Evolutionary conservation across 768 basidiomycete species (phyloP).

Genomic region (Pulveroboletus sp.): DNA sequence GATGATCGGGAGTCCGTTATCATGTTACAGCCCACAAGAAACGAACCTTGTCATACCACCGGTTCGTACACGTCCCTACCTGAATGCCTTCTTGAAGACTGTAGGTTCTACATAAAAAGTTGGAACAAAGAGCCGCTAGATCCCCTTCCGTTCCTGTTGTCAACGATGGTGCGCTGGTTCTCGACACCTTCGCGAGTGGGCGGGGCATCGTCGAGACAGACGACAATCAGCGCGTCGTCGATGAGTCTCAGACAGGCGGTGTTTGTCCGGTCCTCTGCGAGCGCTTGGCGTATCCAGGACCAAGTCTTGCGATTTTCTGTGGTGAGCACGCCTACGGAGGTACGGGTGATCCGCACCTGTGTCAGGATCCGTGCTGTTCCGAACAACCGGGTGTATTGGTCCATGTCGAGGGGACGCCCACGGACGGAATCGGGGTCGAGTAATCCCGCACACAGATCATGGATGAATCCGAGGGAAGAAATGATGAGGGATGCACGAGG

Average conservation of each 20-base stretch:
- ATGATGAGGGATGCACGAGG: constrained; percentile 88
- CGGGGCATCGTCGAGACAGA: constrained; percentile 82
- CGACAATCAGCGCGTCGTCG: constrained; percentile 88
- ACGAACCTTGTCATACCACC: constrained; percentile 88
- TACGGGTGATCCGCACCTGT: constrained; percentile 60
- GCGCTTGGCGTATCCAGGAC: constrained; percentile 68
- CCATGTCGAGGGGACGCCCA: constrained; percentile 86
- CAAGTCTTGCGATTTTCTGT: constrained; percentile 94
- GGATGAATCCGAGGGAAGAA: constrained; percentile 89
- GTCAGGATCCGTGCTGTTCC: constrained; percentile 92
- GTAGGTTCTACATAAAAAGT: too few species aligned
- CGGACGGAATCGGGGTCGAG: constrained; percentile 83
- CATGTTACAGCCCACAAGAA: not conserved
- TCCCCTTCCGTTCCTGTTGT: constrained; percentile 44
- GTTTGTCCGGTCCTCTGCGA: constrained; percentile 74
- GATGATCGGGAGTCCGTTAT: not conserved
- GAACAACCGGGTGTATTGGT: constrained; percentile 88
- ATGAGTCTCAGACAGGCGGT: constrained; percentile 78
- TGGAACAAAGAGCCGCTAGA: constrained; percentile 75
- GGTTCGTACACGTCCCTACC: too few species aligned
- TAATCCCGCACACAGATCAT: constrained; percentile 80
- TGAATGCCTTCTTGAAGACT: too few species aligned
- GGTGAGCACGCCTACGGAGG: constrained; percentile 88
- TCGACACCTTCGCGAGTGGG: constrained; percentile 35
- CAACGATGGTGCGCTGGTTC: too few species aligned